Conservation (phyloP, 208 protist species). For the Endotrypanum monterogeii region DNA sequence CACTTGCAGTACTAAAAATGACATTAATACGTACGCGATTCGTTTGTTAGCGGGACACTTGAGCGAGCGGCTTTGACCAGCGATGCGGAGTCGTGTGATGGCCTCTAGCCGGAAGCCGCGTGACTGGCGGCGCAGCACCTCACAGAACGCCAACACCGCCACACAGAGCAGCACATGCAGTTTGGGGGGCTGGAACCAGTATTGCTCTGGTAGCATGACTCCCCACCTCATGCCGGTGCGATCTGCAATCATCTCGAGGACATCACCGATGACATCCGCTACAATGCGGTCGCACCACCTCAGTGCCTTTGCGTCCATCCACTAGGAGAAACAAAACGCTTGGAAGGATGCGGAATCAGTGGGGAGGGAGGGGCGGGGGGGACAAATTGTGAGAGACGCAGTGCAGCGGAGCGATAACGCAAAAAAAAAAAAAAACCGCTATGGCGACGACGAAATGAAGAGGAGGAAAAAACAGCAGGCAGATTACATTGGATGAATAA, state of each 20-base stretch:
- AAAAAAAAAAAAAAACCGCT: too few species aligned
- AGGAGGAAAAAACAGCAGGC: too few species aligned
- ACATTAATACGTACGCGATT: slow-evolving; percentile 35
- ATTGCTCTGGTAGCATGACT: slow-evolving; percentile 35
- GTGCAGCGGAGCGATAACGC: too few species aligned
- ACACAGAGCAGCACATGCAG: slow-evolving; percentile 59
- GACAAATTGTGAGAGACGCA: neutral
- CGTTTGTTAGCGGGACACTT: slow-evolving; percentile 46
- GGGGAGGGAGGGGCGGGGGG: neutral
- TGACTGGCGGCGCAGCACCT: slow-evolving; percentile 30
- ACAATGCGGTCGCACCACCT: slow-evolving; percentile 38
- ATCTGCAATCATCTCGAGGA: slow-evolving; percentile 30
- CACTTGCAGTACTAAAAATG: slow-evolving; percentile 49
- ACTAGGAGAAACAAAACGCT: too few species aligned
- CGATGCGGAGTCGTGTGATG: slow-evolving; percentile 7
- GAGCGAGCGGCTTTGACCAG: slow-evolving; percentile 27
- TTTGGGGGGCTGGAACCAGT: slow-evolving; percentile 73
- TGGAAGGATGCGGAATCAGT: too few species aligned
- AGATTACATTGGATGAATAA: too few species aligned
- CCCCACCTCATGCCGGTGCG: slow-evolving; percentile 64
- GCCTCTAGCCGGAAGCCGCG: slow-evolving; percentile 34
- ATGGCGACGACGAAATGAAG: too few species aligned
- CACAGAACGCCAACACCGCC: slow-evolving; percentile 35
- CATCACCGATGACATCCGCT: slow-evolving; percentile 37
- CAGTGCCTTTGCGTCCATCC: slow-evolving; percentile 17